Percentiles rank a stretch among this genome's conserved stretches.
These are phyloP conservation scores for Podospora conica DNA, from an alignment of 495 filamentous ascomycete genomes.

Conservation along the genomic window DNA sequence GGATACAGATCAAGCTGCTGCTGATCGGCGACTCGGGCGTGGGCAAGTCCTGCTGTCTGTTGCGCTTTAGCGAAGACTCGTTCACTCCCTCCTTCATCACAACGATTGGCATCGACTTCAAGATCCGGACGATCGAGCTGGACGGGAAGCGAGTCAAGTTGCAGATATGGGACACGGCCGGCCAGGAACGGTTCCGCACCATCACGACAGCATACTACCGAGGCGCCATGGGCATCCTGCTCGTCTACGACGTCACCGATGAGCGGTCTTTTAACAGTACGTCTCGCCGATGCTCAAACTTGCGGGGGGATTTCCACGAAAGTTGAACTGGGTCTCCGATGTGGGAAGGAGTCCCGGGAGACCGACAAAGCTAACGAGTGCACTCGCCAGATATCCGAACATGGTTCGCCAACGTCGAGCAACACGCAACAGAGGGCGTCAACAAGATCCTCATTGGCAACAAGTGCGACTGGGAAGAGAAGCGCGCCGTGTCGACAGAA, in stretches of 20 bases:
- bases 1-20: slow-evolving; percentile 85
- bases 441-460: slow-evolving; percentile 99
- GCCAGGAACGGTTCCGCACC: slow-evolving; percentile 95
- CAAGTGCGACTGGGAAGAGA: slow-evolving; percentile 99
- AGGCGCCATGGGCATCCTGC: slow-evolving; percentile 94
- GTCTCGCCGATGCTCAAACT: slow-evolving; percentile 21
- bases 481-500: slow-evolving; percentile 86
- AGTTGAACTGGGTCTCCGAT: not conserved
- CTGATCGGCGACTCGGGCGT: slow-evolving; percentile 98
- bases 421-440: slow-evolving; percentile 97
- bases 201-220: slow-evolving; percentile 99
- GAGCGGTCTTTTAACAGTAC: slow-evolving; percentile 95
- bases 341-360: not conserved
- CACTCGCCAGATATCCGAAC: slow-evolving; percentile 77
- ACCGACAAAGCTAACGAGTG: not conserved
- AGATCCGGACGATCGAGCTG: slow-evolving; percentile 96
- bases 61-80: slow-evolving; percentile 97
- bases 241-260: slow-evolving; percentile 98
- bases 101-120: slow-evolving; percentile 99
- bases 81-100: slow-evolving; percentile 99
- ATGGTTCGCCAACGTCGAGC: slow-evolving; percentile 99
- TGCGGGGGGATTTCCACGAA: not conserved
- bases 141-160: slow-evolving; percentile 97
- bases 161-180: slow-evolving; percentile 99
- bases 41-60: slow-evolving; percentile 95